Conservation (phyloP, 139 green algal species). For the Micractinium conductrix region DNA sequence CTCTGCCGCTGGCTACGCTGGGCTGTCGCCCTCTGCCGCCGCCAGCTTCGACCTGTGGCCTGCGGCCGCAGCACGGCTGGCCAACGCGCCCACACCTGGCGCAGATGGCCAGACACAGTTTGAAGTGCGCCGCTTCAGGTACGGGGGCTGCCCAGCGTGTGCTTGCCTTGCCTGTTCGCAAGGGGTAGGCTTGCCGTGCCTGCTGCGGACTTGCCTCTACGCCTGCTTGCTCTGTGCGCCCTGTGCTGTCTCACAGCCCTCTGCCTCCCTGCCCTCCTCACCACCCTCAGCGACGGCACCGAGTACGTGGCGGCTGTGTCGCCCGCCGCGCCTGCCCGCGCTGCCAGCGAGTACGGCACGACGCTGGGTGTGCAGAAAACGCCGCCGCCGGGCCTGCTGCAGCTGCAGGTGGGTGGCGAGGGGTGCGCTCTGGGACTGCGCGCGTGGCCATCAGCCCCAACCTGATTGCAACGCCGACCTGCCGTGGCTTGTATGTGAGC, state of each 20-base stretch:
- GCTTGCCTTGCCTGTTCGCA: too few species aligned
- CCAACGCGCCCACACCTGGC: background rate
- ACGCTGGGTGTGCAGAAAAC: slow-evolving; percentile 10
- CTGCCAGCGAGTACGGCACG: background rate
- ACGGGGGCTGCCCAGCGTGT: background rate
- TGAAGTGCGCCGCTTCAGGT: slow-evolving; percentile 1
- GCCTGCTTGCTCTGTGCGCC: background rate
- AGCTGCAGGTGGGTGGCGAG: slow-evolving; percentile 26
- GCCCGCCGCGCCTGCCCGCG: background rate
- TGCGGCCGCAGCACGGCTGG: background rate
- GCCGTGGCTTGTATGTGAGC: too few species aligned
- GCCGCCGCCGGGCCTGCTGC: slow-evolving; percentile 15
- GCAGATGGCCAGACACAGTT: background rate
- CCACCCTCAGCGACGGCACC: background rate
- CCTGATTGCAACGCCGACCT: too few species aligned
- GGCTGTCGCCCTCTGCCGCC: too few species aligned
- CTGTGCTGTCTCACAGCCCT: background rate
- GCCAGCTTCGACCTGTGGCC: too few species aligned
- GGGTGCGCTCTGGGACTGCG: background rate
- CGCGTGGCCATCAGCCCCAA: too few species aligned
- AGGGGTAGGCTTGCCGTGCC: too few species aligned
- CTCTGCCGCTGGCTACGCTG: too few species aligned
- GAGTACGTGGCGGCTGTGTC: background rate
- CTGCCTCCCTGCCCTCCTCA: background rate
- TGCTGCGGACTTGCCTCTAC: background rate